phyloP scores from a whole-genome alignment of 176 grass and related monocot genomes.

The Cenchrus purpureus region DNA sequence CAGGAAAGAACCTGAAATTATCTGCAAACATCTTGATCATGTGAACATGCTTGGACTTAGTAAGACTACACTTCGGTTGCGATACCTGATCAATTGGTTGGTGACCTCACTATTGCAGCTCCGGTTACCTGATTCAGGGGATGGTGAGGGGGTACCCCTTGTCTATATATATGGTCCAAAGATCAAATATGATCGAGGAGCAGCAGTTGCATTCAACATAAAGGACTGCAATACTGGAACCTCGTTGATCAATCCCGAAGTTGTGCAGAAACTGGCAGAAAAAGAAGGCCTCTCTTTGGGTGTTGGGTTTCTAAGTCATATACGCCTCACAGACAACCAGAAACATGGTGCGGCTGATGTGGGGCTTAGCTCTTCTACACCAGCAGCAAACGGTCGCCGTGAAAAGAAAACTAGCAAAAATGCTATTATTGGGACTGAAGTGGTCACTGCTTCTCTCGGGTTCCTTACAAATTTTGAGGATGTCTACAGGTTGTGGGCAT shows the following conservation, averaged over 20 bases:
- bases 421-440: conserved; percentile 67
- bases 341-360: conserved; percentile 65
- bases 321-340: conserved; percentile 69
- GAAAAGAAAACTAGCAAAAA: conserved; percentile 75
- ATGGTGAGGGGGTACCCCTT: conserved; percentile 61
- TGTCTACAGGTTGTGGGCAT: conserved; percentile 94
- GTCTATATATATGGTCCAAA: conserved; percentile 96
- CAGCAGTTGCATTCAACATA: conserved; percentile 97
- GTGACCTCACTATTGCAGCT: conserved; percentile 94
- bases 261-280: conserved; percentile 89
- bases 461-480: conserved; percentile 98
- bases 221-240: conserved; percentile 66
- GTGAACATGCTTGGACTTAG: conserved; percentile 93
- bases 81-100: conserved; percentile 96
- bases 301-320: conserved; percentile 85
- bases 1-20: conserved; percentile 84
- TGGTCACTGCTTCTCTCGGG: conserved; percentile 91
- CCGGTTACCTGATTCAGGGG: conserved; percentile 73
- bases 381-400: conserved; percentile 54
- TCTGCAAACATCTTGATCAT: conserved; percentile 94
- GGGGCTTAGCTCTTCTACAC: conserved; percentile 57
- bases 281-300: conserved; percentile 88
- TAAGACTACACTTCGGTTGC: conserved; percentile 85
- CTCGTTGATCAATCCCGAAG: conserved; percentile 74
- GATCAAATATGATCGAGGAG: conserved; percentile 98